A percentile compares a stretch with the other conserved stretches of the same genome.
Conservation (phyloP, 805 yeast genomes). For the Torulaspora indica region DNA sequence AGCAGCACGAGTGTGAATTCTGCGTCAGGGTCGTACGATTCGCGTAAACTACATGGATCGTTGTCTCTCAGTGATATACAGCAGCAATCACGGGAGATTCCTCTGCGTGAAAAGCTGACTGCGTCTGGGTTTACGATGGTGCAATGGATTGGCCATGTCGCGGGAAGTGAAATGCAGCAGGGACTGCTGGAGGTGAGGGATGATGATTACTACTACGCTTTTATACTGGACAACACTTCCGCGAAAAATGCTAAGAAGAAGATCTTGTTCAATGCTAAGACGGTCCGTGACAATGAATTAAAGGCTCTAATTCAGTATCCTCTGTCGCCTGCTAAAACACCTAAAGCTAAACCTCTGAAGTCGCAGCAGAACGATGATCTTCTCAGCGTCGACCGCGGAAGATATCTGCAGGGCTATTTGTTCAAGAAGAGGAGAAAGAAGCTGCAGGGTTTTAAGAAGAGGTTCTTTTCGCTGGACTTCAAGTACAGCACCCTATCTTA, state of each 20-base stretch:
- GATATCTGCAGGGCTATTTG: slow-evolving; percentile 70
- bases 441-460: slow-evolving; percentile 77
- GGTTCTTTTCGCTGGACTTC: slow-evolving; percentile 80
- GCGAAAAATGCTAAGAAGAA: slow-evolving; percentile 81
- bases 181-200: slow-evolving; percentile 56
- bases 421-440: slow-evolving; percentile 78
- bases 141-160: slow-evolving; percentile 52
- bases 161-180: slow-evolving; percentile 55
- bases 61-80: slow-evolving; percentile 32
- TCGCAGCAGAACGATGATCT: slow-evolving; percentile 22
- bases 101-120: slow-evolving; percentile 54
- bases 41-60: slow-evolving; percentile 31
- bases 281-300: slow-evolving; percentile 24
- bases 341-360: slow-evolving; percentile 15
- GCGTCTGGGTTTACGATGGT: slow-evolving; percentile 49
- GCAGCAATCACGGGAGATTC: slow-evolving; percentile 40
- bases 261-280: slow-evolving; percentile 57
- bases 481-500: slow-evolving; percentile 80
- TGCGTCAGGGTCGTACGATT: slow-evolving; percentile 14
- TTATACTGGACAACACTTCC: slow-evolving; percentile 87
- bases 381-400: slow-evolving; percentile 44
- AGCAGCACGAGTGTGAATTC: slow-evolving; percentile 17
- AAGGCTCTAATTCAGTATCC: slow-evolving; percentile 16
- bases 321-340: slow-evolving; percentile 17
- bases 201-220: slow-evolving; percentile 70